A percentile compares a stretch with the other conserved stretches of the same genome.
These are phyloP conservation scores for Penicillium hesseltinei DNA, from an alignment of 2,329 filamentous ascomycete genomes.

Conservation along the genomic window DNA sequence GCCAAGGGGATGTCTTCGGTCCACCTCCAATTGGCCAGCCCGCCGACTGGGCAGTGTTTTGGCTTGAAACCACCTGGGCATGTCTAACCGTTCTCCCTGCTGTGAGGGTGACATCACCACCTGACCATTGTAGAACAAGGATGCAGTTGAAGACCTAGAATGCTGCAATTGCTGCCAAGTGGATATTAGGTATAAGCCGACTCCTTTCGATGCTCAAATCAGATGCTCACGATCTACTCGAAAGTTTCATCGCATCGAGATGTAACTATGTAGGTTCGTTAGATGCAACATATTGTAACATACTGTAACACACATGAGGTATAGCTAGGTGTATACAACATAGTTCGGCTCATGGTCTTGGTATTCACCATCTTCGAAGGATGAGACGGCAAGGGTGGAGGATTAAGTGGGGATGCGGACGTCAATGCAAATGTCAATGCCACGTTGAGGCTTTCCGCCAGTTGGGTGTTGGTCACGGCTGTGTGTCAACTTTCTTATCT, in stretches of 20 bases:
- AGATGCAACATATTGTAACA: neutral
- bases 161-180: neutral
- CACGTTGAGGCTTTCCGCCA: neutral
- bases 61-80: neutral
- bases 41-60: neutral
- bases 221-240: neutral
- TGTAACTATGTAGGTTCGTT: neutral
- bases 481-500: slow-evolving; percentile 6
- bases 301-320: too few relatives aligned
- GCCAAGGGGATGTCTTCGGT: neutral
- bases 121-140: neutral
- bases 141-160: neutral
- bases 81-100: neutral
- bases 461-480: neutral
- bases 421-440: neutral
- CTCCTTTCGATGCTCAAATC: neutral
- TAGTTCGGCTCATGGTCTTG: neutral
- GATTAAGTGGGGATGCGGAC: neutral
- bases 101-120: slow-evolving; percentile 4
- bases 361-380: neutral
- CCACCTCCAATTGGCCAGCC: neutral
- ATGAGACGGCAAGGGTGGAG: neutral
- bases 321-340: neutral
- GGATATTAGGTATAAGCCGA: neutral
- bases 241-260: neutral